Conservation (phyloP, 331 rosid genomes). For the Malus hybrid region DNA sequence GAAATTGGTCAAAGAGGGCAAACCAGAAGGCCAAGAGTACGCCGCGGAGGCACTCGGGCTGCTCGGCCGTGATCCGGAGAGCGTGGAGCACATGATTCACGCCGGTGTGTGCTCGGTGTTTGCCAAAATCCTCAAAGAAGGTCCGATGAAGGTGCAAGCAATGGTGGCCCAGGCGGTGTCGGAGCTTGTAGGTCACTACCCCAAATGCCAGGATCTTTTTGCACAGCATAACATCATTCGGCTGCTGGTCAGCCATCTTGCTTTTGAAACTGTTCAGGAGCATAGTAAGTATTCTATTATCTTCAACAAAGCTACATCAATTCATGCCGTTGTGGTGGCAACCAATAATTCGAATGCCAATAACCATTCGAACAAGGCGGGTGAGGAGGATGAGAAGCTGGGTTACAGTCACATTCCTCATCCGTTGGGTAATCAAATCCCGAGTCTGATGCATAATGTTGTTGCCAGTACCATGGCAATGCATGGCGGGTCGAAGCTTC, state of each 20-base stretch:
- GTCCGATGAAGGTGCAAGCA: constrained; percentile 69
- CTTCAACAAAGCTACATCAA: constrained; percentile 50
- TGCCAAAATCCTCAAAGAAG: constrained; percentile 62
- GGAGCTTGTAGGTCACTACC: constrained; percentile 49
- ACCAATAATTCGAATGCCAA: constrained; percentile 16
- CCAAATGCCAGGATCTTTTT: constrained; percentile 70
- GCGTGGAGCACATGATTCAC: constrained; percentile 56
- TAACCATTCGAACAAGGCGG: not conserved
- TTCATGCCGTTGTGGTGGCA: constrained; percentile 78
- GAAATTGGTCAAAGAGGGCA: constrained; percentile 66
- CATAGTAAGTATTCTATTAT: constrained; percentile 67
- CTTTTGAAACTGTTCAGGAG: constrained; percentile 75
- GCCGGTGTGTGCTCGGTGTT: constrained; percentile 60
- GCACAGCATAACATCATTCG: constrained; percentile 66
- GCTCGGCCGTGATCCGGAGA: constrained; percentile 64
- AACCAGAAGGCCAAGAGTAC: constrained; percentile 61
- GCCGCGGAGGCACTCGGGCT: constrained; percentile 71
- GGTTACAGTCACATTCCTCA: constrained; percentile 21
- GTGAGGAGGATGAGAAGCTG: constrained; percentile 25
- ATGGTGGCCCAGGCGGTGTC: constrained; percentile 78
- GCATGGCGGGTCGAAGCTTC: constrained; percentile 29
- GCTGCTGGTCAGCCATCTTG: constrained; percentile 69
- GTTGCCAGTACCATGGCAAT: constrained; percentile 54
- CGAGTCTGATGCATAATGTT: constrained; percentile 48
- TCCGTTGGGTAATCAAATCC: constrained; percentile 48